Conservation (phyloP, 2,329 filamentous ascomycete species). For the Zelopaecilomyces penicillatus region DNA sequence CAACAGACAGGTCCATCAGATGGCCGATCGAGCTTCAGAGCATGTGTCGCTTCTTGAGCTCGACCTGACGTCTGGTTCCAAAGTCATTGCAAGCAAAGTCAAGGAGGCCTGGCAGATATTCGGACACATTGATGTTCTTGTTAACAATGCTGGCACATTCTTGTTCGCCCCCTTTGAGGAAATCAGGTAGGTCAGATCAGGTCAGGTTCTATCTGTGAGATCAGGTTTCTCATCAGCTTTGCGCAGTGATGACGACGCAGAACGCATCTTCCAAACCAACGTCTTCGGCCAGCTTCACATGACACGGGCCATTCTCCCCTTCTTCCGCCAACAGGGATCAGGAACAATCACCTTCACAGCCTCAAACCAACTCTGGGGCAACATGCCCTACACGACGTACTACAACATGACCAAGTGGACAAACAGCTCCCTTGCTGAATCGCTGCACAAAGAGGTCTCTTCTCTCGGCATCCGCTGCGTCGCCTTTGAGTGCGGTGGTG, state of each 20-base stretch:
- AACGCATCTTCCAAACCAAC: constrained; percentile 21
- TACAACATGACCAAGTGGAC: constrained; percentile 23
- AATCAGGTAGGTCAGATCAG: constrained; percentile 17
- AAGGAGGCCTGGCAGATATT: constrained; percentile 21
- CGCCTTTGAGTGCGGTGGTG: constrained; percentile 24
- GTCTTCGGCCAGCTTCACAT: constrained; percentile 19
- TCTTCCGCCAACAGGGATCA: constrained; percentile 16
- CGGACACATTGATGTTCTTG: constrained; percentile 23
- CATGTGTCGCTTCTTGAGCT: constrained; percentile 20
- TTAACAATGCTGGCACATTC: constrained; percentile 27
- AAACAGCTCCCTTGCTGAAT: constrained; percentile 19
- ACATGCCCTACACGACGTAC: constrained; percentile 21
- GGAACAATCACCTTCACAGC: constrained; percentile 22
- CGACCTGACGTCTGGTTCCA: constrained; percentile 17
- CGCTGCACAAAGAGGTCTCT: constrained; percentile 20
- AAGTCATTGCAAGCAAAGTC: constrained; percentile 13
- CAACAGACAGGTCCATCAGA: constrained; percentile 15
- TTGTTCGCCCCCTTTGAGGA: constrained; percentile 21
- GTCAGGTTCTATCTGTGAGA: background rate
- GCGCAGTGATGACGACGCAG: constrained; percentile 14
- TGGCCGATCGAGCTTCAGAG: constrained; percentile 15
- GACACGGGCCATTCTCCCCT: constrained; percentile 19
- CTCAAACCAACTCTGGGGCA: constrained; percentile 18
- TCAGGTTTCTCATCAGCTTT: background rate
- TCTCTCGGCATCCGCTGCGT: constrained; percentile 20